Conservation (phyloP, 768 basidiomycete genomes). For the Suillus cothurnatus region DNA sequence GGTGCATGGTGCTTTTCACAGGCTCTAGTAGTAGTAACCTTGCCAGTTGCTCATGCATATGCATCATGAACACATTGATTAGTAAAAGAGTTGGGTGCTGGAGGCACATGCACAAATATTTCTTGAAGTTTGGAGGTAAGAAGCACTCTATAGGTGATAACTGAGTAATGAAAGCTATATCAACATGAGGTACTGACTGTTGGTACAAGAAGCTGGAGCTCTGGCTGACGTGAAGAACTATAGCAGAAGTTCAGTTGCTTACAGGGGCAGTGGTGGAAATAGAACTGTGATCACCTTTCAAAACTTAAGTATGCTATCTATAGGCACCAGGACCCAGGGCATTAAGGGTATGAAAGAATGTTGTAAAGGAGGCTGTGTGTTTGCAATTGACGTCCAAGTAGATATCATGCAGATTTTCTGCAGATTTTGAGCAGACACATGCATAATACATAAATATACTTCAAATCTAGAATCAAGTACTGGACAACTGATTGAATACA, state of each 20-base stretch:
- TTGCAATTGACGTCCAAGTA: no score
- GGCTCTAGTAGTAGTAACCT: conserved; percentile 28
- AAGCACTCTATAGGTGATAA: neutral
- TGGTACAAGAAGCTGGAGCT: conserved; percentile 25
- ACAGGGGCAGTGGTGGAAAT: neutral
- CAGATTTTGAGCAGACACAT: no score
- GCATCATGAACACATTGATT: conserved; percentile 58
- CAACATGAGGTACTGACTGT: neutral
- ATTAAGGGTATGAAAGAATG: no score
- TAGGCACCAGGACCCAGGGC: no score
- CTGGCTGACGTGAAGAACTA: conserved; percentile 24
- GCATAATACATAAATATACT: no score
- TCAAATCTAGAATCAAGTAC: no score
- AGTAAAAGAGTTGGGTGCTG: conserved; percentile 62
- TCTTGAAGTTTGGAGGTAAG: conserved; percentile 1
- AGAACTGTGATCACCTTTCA: neutral
- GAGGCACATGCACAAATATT: conserved; percentile 50
- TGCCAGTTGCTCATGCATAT: conserved; percentile 60
- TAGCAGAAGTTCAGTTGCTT: neutral
- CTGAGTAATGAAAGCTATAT: neutral
- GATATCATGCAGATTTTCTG: no score
- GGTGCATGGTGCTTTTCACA: conserved; percentile 44
- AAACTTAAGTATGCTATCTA: no score
- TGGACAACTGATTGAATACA: no score
- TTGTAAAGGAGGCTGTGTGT: no score